Percentiles rank a stretch among this genome's conserved stretches.
Evolutionary conservation across 495 filamentous ascomycete genomes (phyloP).

Genomic region (Trichoderma asperelloides): DNA sequence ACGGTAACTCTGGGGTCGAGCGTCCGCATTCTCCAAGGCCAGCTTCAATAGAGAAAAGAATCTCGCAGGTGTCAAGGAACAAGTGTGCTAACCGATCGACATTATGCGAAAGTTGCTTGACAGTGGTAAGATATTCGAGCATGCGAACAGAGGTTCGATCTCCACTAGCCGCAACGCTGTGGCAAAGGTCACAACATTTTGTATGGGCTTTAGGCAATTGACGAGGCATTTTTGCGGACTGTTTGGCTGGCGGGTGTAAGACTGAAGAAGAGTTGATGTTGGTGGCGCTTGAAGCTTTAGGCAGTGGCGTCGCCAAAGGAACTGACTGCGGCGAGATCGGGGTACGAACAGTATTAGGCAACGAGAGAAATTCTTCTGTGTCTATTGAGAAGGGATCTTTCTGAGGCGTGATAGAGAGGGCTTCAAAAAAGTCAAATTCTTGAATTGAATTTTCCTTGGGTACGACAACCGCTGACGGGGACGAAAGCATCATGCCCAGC

Average conservation of each 20-base stretch:
- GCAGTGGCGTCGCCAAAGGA: neutral
- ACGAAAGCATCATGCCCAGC: neutral
- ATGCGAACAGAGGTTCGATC: slow-evolving; percentile 47
- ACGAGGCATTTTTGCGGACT: slow-evolving; percentile 2
- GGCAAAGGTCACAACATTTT: slow-evolving; percentile 17
- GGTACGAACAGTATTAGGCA: neutral
- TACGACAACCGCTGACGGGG: neutral
- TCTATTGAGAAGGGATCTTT: slow-evolving; percentile 1
- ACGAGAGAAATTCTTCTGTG: neutral
- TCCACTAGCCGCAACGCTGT: slow-evolving; percentile 31
- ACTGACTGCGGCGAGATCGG: neutral
- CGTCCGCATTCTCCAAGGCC: slow-evolving; percentile 35
- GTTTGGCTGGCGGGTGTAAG: neutral
- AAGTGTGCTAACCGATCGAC: slow-evolving; percentile 41
- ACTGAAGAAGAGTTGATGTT: neutral
- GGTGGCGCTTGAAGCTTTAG: neutral
- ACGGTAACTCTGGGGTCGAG: slow-evolving; percentile 31
- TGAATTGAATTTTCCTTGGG: neutral
- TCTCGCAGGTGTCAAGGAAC: slow-evolving; percentile 43
- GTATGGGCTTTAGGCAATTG: slow-evolving; percentile 9
- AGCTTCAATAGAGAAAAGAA: slow-evolving; percentile 42
- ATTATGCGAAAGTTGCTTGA: slow-evolving; percentile 30
- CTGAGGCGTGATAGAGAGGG: neutral
- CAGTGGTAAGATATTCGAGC: slow-evolving; percentile 45
- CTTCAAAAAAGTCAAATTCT: slow-evolving; percentile 9